Evolutionary conservation across 2,329 filamentous ascomycete species (phyloP), one percentile per base, ranked within the genome.

Genomic region (Aspergillus fumigatus): DNA sequence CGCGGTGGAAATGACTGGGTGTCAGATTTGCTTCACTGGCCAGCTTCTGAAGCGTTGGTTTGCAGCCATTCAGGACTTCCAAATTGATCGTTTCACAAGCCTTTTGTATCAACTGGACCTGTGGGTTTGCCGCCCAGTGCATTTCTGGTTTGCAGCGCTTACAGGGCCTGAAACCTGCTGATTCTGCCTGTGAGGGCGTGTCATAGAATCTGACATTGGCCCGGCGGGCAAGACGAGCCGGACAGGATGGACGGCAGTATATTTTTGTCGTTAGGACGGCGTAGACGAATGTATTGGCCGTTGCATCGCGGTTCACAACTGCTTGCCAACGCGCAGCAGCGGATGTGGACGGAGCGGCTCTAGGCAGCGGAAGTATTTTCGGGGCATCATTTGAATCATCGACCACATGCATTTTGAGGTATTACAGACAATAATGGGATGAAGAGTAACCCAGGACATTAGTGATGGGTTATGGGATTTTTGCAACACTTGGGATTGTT

Each of bases 221-320:
- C n/a, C 82, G 76, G 2, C 79, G 75, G 1, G 82, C 80, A 14
- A 89, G 78, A n/a, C 84, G 80, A 3, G 81, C 79, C 1, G 79
- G 74, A 55, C 82, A 85, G 2, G 76, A 80, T 1, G 82, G 81
- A 1, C 81, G 77, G 63, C 82, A 85, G 67, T 82, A 84, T 51
- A 84, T 82, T 48, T 73, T 75, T 3, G 82, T 85, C 0, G 80
- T 81, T 53, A 76, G 75, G n/a, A 85, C 82, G 19, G 73, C 77
- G 71, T 85, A 85, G 59, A 84, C 75, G 68, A 85, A 85, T 29
- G 70, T 69, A 52, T 76, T 74, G 21, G 76, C 75, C 21, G 70
- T 67, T 27, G 73, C 53, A 58, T 81, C 76, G 50, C 80, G 77
- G 54, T 68, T 71, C 49, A 73, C 70, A 47, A 82, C 70, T 56